Base-by-base conservation (phyloP, 192 early-diverging fungal species). In the Rhizophagus sp. region DNA sequence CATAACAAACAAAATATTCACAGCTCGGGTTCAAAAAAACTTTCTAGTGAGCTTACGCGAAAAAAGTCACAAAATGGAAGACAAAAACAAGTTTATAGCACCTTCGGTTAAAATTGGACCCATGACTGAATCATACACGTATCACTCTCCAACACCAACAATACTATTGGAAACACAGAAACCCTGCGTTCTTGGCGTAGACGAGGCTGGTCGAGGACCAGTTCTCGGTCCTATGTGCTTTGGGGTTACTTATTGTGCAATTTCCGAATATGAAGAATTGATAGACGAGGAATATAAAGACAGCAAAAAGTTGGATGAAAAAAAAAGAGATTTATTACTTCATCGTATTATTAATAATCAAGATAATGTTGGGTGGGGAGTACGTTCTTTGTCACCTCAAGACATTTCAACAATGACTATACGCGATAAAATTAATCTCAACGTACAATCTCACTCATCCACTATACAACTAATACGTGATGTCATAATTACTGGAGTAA, bases 171-270 rank as follows among this genome's bases (percentile, higher is more conserved):
- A 68, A 0, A 66, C 57, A 39, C 67, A 84, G 15, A 41, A 81
- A 30, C 85, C 89, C 30, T 93, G 88, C 79, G 88, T 95, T 2
- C 84, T 98, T 41, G 97, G 98, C 33, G 94, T 99, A 1, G 98
- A 99, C 81, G 98, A 99, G 77, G 98, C 98, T 30, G 98, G 98
- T 10, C 85, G 97, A 17, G 98, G 98, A 0, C 98, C 98, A 9
- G 97, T 98, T 0, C 89, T 99, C 0, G 95, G 93, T 1, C 96
- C 97, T 11, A 99, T 99, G 98, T 97, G 99, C 0, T 99, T 99
- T 83, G 95, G 95, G 1, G 86, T 94, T n/a, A 92, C 93, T 64
- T 99, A 93, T 81, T 93, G 92, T 64, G 90, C 91, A 0, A 69
- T 94, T 1, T 86, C 88, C 3, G 86, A 88, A 49, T 89, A 93